Conservation (phyloP, 73 alveolate genomes). For the Tetrahymena elliotti region DNA sequence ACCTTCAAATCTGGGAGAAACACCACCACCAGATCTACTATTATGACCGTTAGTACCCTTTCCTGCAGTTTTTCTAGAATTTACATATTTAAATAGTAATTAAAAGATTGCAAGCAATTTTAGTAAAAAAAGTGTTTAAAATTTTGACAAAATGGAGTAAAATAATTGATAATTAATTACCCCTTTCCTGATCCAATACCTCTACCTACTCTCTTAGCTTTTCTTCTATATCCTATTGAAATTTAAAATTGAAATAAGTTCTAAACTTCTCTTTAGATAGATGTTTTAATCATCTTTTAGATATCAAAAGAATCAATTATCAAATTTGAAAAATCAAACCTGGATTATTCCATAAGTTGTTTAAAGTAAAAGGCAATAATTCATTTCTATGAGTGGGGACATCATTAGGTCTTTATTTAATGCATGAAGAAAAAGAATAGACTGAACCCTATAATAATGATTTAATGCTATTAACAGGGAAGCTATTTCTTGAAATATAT, state of each 20-base stretch:
- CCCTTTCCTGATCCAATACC: constrained; percentile 79
- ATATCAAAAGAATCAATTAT: neutral
- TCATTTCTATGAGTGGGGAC: neutral
- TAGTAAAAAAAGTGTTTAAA: too few relatives aligned
- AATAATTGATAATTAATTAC: neutral
- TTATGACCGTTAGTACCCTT: constrained; percentile 78
- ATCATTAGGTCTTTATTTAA: neutral
- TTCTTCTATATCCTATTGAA: constrained; percentile 47
- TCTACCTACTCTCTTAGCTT: constrained; percentile 65
- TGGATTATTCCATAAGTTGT: constrained; percentile 66
- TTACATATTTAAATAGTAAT: neutral
- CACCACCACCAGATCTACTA: constrained; percentile 67
- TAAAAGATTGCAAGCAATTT: neutral
- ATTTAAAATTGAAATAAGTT: neutral
- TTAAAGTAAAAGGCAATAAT: constrained; percentile 50
- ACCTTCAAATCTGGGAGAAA: constrained; percentile 70
- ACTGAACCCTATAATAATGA: neutral
- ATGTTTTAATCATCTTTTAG: neutral
- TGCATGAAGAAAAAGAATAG: neutral
- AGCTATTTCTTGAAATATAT: neutral
- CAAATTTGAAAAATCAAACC: constrained; percentile 11
- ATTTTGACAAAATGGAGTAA: neutral
- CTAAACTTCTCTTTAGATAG: neutral
- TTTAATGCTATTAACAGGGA: neutral
- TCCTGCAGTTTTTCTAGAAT: constrained; percentile 53